A percentile compares a stretch with the other conserved stretches of the same genome.
These are phyloP conservation scores for Globisporangium spiculum DNA, from an alignment of 352 stramenopile genomes.

Conservation along the genomic window DNA sequence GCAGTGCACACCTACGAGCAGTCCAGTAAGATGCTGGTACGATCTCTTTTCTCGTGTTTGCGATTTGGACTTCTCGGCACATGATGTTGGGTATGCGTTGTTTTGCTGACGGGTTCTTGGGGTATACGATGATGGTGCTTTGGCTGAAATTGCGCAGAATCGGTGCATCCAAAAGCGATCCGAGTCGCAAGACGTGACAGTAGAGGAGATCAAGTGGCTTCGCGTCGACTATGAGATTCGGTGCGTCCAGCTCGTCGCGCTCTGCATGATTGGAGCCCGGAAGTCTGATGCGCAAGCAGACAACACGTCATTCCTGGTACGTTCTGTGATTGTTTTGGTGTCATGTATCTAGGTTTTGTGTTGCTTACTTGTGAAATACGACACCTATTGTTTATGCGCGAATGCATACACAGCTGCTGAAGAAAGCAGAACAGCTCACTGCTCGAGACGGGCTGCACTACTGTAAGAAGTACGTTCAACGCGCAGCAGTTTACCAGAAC, in stretches of 20 bases:
- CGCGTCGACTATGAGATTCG: constrained; percentile 75
- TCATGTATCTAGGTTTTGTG: neutral
- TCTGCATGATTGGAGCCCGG: constrained; percentile 61
- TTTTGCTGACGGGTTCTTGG: neutral
- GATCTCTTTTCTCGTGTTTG: neutral
- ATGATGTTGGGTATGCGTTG: neutral
- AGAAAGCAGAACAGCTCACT: constrained; percentile 66
- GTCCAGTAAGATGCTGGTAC: constrained; percentile 66
- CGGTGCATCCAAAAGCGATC: constrained; percentile 64
- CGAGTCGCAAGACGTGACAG: constrained; percentile 40
- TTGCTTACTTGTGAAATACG: neutral
- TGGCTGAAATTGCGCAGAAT: constrained; percentile 25
- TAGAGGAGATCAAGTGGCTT: constrained; percentile 63
- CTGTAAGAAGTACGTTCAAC: constrained; percentile 59
- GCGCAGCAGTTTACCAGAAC: constrained; percentile 57
- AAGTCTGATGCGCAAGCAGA: constrained; percentile 39
- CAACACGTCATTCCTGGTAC: constrained; percentile 66
- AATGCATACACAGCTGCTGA: constrained; percentile 38
- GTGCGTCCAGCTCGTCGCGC: constrained; percentile 64
- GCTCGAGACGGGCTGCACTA: constrained; percentile 56
- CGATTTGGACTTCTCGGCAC: neutral
- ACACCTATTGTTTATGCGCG: neutral
- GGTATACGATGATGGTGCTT: neutral
- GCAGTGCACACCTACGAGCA: constrained; percentile 73
- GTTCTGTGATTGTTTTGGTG: neutral